Base-by-base conservation (phyloP, 371 early-diverging fungal genomes). In the Rhizomucor miehei region DNA sequence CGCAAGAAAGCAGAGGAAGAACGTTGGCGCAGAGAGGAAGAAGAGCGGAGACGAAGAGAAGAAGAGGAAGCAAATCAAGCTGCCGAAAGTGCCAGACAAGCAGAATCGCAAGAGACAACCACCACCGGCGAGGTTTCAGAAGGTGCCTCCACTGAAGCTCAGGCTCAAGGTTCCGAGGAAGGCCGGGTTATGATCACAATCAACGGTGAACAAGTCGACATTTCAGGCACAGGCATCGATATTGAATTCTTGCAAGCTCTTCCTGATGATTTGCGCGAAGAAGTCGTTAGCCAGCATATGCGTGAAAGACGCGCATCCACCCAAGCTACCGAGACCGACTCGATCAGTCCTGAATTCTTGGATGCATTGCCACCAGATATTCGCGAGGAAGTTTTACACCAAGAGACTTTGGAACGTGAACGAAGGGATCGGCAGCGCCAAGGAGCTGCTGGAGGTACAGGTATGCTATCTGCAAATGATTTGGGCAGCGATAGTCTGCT, bases 151-250 rank as follows among this genome's bases (percentile, higher is more conserved):
- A 47, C 20, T 35, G 48, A 38, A 48, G 46, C 45, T 14, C 20
- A 60, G 21, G 13, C 37, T 29, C 59, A 55, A 13, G 64, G 64
- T 5, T 66, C 69, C n/a, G 60, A 59, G 37, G 71, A 48, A 71
- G 94, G n/a, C 63, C 60, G 68, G 19, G 71, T 67, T 8, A 71
- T 75, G 5, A 68, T 73, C 2, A 79, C 68, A 65, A 73, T 75
- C 51, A 81, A 77, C 19, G 74, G 76, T 12, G 70, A 84, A 41
- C 56, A 72, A 52, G 81, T 95, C 0, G 97, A 98, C 62, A 92
- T 98, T 23, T 90, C 95, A 2, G 91, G 92, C 19, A 88, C 92
- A 36, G 98, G 95, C 19, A 97, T 98, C 44, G 99, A 98, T 62
- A 81, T 87, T 0, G 91, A 90, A 53, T 98, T 98, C 67, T 72